Conservation (phyloP, 2,329 filamentous ascomycete genomes). For the Aciculosporium take region DNA sequence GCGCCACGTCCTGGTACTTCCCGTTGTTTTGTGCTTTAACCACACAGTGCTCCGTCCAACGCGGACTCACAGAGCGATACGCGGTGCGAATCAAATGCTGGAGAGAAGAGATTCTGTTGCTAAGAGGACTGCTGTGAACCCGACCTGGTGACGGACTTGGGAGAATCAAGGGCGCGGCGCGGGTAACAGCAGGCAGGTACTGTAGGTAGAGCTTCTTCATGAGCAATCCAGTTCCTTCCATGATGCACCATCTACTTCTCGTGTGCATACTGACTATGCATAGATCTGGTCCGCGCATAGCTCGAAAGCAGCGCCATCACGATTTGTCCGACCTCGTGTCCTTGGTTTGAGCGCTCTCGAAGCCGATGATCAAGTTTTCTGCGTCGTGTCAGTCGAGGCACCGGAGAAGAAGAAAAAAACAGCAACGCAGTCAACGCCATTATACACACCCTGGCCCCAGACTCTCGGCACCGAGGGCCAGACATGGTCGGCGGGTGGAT, state of each 20-base stretch:
- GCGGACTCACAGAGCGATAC: background rate
- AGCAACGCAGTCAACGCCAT: background rate
- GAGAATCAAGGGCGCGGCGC: background rate
- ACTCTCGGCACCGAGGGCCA: too few species aligned
- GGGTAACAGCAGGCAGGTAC: background rate
- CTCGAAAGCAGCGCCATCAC: background rate
- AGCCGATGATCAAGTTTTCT: background rate
- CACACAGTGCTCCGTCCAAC: background rate
- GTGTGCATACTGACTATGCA: too few species aligned
- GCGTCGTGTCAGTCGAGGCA: background rate
- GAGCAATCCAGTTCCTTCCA: too few species aligned
- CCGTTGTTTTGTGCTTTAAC: background rate
- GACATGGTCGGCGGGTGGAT: too few species aligned
- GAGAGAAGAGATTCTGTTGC: background rate
- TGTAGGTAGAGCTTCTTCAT: background rate
- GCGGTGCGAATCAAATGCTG: background rate
- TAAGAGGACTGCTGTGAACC: background rate
- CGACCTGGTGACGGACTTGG: background rate
- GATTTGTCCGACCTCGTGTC: background rate
- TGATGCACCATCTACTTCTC: too few species aligned
- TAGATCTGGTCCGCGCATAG: too few species aligned
- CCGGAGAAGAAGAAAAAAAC: too few species aligned
- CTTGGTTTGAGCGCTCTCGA: background rate
- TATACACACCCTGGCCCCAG: background rate
- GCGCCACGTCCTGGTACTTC: conserved; percentile 8